Base-by-base conservation (phyloP, 805 yeast species). In the Hanseniaspora guilliermondii region DNA sequence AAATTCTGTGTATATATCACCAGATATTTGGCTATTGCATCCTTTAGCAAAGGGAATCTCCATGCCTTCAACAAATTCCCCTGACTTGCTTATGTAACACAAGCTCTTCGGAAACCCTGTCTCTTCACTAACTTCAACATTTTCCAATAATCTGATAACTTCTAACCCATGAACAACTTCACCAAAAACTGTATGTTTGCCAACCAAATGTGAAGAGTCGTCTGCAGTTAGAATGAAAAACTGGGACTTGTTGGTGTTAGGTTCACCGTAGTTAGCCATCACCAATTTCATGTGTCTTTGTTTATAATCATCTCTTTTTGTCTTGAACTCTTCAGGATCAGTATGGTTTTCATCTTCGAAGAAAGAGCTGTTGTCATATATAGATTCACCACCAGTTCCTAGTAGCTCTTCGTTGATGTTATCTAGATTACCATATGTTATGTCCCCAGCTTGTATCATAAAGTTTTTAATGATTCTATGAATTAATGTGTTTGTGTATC, bases 171-270 rank as follows among this genome's bases (percentile, higher is more conserved):
- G 73, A 7, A 71, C 60, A 11, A 87, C 88, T 55, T 69, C 70
- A 1, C 96, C 96, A 67, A 88, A 83, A 2, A 86, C 80, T 0
- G 89, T 73, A 62, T 86, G 89, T 60, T 82, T 83, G 0, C 87
- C 86, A 42, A 76, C 78, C 56, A 88, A 68, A 66, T 87, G 96
- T 1, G 87, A 83, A 8, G 82, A 76, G 1, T 87, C 77, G 19
- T 52, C 55, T 53, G 73, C 76, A 0, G 88, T 81, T 11, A 82
- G 77, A 42, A 85, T 81, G 62, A 85, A 85, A 62, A 85, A 84
- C 62, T 83, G 89, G 0, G 86, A 77, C 21, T 76, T 73, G 59
- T 82, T 82, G 12, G 81, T 65, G 55, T 75, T 61, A 22, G 67
- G 60, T 7, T 60, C 39, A 4, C 81, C 83, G 19, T 71, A 65